phyloP scores from a whole-genome alignment of 2,329 filamentous ascomycete genomes.

The Monascus ruber region DNA sequence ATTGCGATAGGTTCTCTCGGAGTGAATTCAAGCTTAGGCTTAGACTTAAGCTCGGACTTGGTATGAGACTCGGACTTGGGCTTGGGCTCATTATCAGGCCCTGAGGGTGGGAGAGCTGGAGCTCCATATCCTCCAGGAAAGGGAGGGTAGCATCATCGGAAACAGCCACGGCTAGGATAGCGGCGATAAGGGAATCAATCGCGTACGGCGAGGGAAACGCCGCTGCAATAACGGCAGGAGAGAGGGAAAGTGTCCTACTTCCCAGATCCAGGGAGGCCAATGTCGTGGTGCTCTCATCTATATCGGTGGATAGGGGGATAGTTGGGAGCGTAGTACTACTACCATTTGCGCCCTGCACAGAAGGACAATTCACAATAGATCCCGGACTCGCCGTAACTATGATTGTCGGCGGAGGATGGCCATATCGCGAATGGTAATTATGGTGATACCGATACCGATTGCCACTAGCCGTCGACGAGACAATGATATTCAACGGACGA shows the following conservation, averaged over 20 bases:
- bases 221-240: slow-evolving; percentile 27
- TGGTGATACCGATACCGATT: too few relatives aligned
- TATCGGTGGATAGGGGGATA: slow-evolving; percentile 29
- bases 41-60: too few relatives aligned
- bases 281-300: slow-evolving; percentile 22
- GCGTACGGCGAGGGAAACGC: slow-evolving; percentile 37
- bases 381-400: slow-evolving; percentile 22
- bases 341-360: slow-evolving; percentile 12
- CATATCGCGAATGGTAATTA: too few relatives aligned
- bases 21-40: too few relatives aligned
- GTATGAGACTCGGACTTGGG: too few relatives aligned
- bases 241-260: slow-evolving; percentile 30
- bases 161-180: slow-evolving; percentile 34
- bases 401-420: slow-evolving; percentile 18
- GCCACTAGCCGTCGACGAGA: slow-evolving; percentile 21
- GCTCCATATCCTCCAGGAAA: slow-evolving; percentile 25
- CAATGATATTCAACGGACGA: slow-evolving; percentile 30
- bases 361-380: too few relatives aligned
- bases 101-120: slow-evolving; percentile 12
- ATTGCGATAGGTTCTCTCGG: too few relatives aligned
- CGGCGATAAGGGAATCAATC: slow-evolving; percentile 36
- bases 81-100: slow-evolving; percentile 3
- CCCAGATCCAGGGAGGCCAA: slow-evolving; percentile 34
- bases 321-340: slow-evolving; percentile 23
- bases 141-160: slow-evolving; percentile 31